Conservation (phyloP, 306 rosid genomes). For the Sophora flavescens region DNA sequence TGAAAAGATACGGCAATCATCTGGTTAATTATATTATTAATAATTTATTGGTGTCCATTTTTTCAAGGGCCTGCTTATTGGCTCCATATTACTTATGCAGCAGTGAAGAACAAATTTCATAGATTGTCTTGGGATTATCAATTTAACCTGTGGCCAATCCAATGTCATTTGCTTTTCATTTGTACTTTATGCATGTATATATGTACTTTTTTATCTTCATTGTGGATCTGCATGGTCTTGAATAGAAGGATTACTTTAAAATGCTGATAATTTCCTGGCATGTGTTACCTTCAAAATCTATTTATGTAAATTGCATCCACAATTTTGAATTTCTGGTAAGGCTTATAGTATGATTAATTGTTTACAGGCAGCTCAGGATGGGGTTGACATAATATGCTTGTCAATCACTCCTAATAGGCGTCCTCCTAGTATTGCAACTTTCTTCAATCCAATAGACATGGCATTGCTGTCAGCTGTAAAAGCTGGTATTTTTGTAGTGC, state of each 20-base stretch:
- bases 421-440: slow-evolving; percentile 90
- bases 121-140: background rate
- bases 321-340: slow-evolving; percentile 13
- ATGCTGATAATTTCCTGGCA: slow-evolving; percentile 8
- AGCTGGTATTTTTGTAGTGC: slow-evolving; percentile 96
- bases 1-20: background rate
- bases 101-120: background rate
- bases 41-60: no score
- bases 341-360: slow-evolving; percentile 34
- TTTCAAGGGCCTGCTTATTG: background rate
- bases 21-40: background rate
- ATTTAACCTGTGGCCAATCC: background rate
- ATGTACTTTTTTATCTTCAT: background rate
- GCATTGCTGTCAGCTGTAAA: slow-evolving; percentile 88
- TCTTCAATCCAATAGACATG: slow-evolving; percentile 98
- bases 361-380: slow-evolving; percentile 93
- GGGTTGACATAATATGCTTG: slow-evolving; percentile 89
- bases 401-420: slow-evolving; percentile 96
- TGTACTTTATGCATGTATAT: background rate
- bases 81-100: background rate
- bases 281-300: slow-evolving; percentile 15
- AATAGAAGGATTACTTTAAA: background rate
- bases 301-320: slow-evolving; percentile 5
- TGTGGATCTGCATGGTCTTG: background rate
- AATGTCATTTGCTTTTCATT: slow-evolving; percentile 10